Percentiles rank a stretch among this genome's conserved stretches.
Evolutionary conservation across 164 flowering plant genomes (phyloP).

Genomic region (Tetrastigma voinierianum): DNA sequence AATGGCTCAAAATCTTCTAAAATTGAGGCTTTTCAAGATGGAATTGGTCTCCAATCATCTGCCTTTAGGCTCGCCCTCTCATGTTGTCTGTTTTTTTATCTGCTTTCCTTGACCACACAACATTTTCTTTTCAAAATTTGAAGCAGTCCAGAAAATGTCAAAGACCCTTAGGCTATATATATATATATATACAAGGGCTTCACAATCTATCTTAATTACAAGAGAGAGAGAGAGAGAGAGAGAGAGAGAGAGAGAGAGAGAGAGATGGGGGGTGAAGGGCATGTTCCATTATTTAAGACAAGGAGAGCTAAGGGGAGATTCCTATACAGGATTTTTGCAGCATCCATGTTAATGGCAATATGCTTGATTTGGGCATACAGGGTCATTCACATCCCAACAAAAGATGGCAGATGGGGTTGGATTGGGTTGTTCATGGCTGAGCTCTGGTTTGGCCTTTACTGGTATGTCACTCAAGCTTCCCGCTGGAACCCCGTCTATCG

Average conservation of each 20-base stretch:
- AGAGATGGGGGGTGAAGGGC: constrained; percentile 11
- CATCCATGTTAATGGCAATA: constrained; percentile 30
- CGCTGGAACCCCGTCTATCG: constrained; percentile 39
- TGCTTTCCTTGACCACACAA: too few species aligned
- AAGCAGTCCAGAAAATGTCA: too few species aligned
- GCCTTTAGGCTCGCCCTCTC: too few species aligned
- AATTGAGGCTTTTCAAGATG: too few species aligned
- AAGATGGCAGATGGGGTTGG: constrained; percentile 29
- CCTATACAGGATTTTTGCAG: constrained; percentile 23
- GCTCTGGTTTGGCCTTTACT: constrained; percentile 50
- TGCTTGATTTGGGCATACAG: constrained; percentile 42
- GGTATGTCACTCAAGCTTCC: constrained; percentile 38
- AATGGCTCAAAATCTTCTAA: too few species aligned
- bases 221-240: constrained; percentile 7
- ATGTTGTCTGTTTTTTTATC: too few species aligned
- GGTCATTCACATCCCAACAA: constrained; percentile 22
- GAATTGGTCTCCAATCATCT: too few species aligned
- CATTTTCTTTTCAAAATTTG: too few species aligned
- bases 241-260: constrained; percentile 5
- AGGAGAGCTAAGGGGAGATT: constrained; percentile 20
- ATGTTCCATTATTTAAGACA: constrained; percentile 42
- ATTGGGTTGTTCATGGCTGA: constrained; percentile 42
- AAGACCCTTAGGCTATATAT: too few species aligned
- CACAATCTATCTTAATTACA: too few species aligned
- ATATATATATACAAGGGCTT: too few species aligned